Base-by-base conservation (phyloP, 768 basidiomycete species). In the Suillus brevipes region DNA sequence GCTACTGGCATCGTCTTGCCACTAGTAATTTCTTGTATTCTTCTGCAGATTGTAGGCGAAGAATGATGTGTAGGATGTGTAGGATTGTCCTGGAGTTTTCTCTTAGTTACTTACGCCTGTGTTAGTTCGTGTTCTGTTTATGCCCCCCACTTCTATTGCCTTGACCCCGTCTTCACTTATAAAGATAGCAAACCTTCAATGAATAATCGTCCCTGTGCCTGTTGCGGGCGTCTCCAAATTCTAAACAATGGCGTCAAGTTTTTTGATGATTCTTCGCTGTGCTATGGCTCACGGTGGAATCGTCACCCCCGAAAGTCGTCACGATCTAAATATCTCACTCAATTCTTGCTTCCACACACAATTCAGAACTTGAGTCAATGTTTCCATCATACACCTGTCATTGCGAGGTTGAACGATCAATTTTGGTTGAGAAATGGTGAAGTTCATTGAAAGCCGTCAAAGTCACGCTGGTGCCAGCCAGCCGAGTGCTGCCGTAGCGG, bases 41-140 rank as follows among this genome's bases (percentile, higher is more conserved):
- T 59, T 40, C 28, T 42, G 25, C 58, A 18, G 16, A 28, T 28
- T 28, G 10, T 23, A 23, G 37, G 13, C 6, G 23, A 23, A 37
- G 36, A n/a, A n/a, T 3, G 18, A 58, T 58, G 37, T 59, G 58
- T 59, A 42, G 25, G 18, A 58, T 58, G 37, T 59, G 58, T 59
- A 42, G 25, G 58, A 59, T 37, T 59, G 25, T 28, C 6, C 18
- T 18, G 16, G 38, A 28, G 20, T 36, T n/a, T 59, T 42, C 18
- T 25, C 38, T 28, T 25, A 12, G 57, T 58, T 58, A 58, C 37
- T 38, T 40, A 40, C 9, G 16, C 40, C 5, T n/a, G 34, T n/a
- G 56, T 23, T 37, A 23, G 55, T 57, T 14, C 7, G 31, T 56
- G 20, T 56, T 16, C 14, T 6, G 13, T 57, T 36, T 57, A 38